phyloP scores from a whole-genome alignment of 2,329 filamentous ascomycete genomes.

The Trichothecium roseum region DNA sequence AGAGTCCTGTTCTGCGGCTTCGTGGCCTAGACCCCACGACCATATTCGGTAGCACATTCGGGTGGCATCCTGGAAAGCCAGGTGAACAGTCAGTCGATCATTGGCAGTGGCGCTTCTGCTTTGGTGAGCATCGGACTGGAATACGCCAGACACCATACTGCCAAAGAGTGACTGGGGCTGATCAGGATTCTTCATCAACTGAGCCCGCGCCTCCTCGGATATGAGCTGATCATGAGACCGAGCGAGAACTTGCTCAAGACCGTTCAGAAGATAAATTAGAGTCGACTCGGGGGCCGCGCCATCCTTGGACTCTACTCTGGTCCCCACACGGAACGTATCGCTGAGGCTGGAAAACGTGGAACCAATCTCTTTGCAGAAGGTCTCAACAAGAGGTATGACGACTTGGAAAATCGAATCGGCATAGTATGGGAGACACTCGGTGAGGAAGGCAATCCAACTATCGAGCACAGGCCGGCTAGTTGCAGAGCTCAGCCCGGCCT shows the following conservation, averaged over 20 bases:
- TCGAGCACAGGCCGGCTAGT: constrained; percentile 71
- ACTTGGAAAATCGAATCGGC: constrained; percentile 80
- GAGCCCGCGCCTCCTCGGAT: constrained; percentile 60
- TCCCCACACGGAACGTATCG: constrained; percentile 41
- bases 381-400: constrained; percentile 82
- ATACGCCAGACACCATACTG: constrained; percentile 88
- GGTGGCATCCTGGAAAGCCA: constrained; percentile 96
- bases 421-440: constrained; percentile 76
- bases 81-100: constrained; percentile 79
- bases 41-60: constrained; percentile 88
- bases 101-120: constrained; percentile 82
- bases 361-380: constrained; percentile 70
- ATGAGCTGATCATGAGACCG: constrained; percentile 75
- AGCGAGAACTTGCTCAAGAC: constrained; percentile 81
- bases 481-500: constrained; percentile 66
- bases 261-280: constrained; percentile 79
- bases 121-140: constrained; percentile 66
- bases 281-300: constrained; percentile 52
- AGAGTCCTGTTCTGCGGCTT: constrained; percentile 48
- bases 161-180: constrained; percentile 83
- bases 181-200: constrained; percentile 66
- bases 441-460: constrained; percentile 82
- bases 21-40: constrained; percentile 72
- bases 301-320: constrained; percentile 10
- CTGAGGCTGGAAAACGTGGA: constrained; percentile 63